Evolutionary conservation across 2,329 filamentous ascomycete genomes (phyloP), one percentile per base, ranked within the genome.

Genomic region (Chaetomiaceae sp.): DNA sequence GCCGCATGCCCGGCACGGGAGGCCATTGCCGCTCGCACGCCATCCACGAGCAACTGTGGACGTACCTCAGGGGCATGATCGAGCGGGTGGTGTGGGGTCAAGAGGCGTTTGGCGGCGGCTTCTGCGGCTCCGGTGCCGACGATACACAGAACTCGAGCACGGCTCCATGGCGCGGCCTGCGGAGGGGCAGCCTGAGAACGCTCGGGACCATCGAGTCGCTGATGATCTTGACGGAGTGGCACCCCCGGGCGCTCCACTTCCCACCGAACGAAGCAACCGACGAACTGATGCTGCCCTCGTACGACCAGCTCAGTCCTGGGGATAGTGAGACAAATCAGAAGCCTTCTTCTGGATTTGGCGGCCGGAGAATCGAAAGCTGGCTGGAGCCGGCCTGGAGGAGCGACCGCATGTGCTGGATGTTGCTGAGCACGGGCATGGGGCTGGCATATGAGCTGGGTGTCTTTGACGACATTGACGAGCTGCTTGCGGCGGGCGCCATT

Each of bases 391-490:
- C 90, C 8, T 96, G 92, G 90, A 81, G 92, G 63, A 90, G 87
- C 59, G 92, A 96, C 65, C 87, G 91, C 51, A 95, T 96, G 89
- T 95, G 89, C 66, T 96, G 92, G 92, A 96, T 96, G 90, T 76
- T 97, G 14, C 79, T 97, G 27, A 95, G 90, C 65, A 95, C 91
- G 34, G 91, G 90, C 14, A 88, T 92, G 75, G 88, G 91, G 1
- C 76, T 97, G 34, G 90, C 89, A 0, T 95, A 95, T 61, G 94
- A 99, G 69, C 82, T 99, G 29, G 94, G 94, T 11, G 90, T 99
- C 2, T 99, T 97, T 63, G 94, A 97, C 61, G 84, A 91, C 54
- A 89, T 91, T 59, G 89, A 88, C 54, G 88, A 91, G 63, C 67
- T 83, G 62, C 70, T 85, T 51, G 79, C 78, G 54, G 75, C 82